Evolutionary conservation across 208 protist species (phyloP), one percentile per base, ranked within the genome.

Genomic region (Leishmania martiniquensis): DNA sequence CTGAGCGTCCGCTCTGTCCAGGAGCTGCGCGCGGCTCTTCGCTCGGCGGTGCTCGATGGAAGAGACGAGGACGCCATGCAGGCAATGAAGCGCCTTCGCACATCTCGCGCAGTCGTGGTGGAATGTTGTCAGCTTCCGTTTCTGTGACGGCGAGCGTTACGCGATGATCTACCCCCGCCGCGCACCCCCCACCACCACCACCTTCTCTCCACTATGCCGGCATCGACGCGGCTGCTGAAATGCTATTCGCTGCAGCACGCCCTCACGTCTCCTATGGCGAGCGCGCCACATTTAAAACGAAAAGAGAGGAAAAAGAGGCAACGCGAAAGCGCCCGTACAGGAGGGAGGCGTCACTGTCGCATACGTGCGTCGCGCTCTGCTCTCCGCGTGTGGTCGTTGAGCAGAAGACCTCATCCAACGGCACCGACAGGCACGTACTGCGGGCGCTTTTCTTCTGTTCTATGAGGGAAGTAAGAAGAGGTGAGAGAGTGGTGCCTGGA

Each of bases 1-100:
- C 47, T 42, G 4, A 25, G 51, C 0, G 85, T 93, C 10, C n/a
- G 70, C 39, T 85, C 63, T 34, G 80, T 66, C 0, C 49, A 59
- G 22, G 82, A 87, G 72, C 57, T 91, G 55, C 85, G 87, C 4
- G 69, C 39, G 9, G 77, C 76, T 7, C 72, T 93, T 47, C 65
- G 45, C 15, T 71, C 68, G 1, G 45, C 47, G 25, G 49, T 39
- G 60, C 32, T n/a, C 34, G 55, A 37, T 3, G 78, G 0, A 10
- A 17, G 51, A 2, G 45, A 25, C 39, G 55, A 65, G 22, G 72
- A 32, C 32, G 29, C 17, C 32, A 62, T 25, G 60, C 62, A 60
- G n/a, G 47, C 57, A 10, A 10, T 66, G 10, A 83, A 83, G 79
- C 79, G 74, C 1, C 60, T 69, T 39, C 78, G 75, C 22, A 72